Conservation (phyloP, 208 protist species). For the Leishmania tropica region DNA sequence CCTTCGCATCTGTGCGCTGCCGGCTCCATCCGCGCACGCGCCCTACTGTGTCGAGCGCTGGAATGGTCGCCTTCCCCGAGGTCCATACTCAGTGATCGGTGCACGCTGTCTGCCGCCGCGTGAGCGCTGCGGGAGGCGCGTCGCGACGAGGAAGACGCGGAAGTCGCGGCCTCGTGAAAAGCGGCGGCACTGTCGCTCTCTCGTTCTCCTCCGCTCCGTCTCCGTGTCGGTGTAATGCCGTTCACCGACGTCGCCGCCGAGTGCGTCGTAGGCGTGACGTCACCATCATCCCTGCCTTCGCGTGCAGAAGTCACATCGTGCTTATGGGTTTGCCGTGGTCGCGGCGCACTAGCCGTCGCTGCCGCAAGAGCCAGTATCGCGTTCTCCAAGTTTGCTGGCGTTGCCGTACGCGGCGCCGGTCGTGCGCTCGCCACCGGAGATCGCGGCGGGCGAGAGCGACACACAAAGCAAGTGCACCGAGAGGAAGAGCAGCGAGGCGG, state of each 20-base stretch:
- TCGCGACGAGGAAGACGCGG: neutral
- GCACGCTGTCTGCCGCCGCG: neutral
- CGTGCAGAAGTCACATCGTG: neutral
- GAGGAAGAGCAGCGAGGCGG: neutral
- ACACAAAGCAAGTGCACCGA: constrained; percentile 31
- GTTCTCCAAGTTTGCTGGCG: neutral
- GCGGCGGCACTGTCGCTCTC: too few species aligned
- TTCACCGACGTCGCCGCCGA: constrained; percentile 12
- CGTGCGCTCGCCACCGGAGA: neutral
- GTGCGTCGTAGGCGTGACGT: neutral
- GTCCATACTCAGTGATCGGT: neutral
- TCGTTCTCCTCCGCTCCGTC: neutral
- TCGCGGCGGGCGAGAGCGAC: neutral
- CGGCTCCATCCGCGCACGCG: neutral
- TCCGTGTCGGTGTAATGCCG: constrained; percentile 10
- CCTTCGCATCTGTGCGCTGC: neutral
- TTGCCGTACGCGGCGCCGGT: neutral
- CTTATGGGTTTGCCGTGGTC: neutral
- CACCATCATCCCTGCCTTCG: neutral
- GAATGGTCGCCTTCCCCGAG: neutral
- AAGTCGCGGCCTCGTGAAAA: neutral
- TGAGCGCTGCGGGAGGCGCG: neutral
- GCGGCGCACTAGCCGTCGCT: neutral
- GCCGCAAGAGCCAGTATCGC: neutral
- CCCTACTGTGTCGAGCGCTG: neutral